phyloP scores from a whole-genome alignment of 352 stramenopile genomes.

The Phytophthora capsici region DNA sequence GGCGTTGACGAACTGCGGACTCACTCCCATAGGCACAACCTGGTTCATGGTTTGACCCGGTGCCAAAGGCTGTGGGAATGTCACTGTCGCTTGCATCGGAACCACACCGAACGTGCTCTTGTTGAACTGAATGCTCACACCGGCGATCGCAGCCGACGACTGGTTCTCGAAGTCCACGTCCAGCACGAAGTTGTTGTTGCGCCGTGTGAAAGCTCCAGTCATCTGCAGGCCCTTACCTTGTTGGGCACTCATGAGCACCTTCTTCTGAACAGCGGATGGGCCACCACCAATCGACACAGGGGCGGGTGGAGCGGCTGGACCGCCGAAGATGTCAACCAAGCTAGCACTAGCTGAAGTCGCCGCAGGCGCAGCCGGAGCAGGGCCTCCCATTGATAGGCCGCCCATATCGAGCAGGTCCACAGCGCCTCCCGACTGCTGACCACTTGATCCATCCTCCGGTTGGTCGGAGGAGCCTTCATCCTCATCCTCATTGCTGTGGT shows the following conservation, averaged over 20 bases:
- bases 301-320: constrained; percentile 41
- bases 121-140: constrained; percentile 97
- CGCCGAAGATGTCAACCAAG: constrained; percentile 89
- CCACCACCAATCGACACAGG: constrained; percentile 26
- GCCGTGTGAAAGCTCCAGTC: constrained; percentile 75
- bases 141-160: constrained; percentile 83
- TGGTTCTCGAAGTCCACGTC: constrained; percentile 91
- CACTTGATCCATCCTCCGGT: constrained; percentile 48
- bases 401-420: constrained; percentile 89
- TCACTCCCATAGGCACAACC: constrained; percentile 80
- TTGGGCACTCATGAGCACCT: constrained; percentile 76
- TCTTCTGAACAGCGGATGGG: constrained; percentile 52
- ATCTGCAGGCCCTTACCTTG: constrained; percentile 93
- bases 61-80: constrained; percentile 66
- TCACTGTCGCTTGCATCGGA: constrained; percentile 92
- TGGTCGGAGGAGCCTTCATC: constrained; percentile 70
- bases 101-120: constrained; percentile 98
- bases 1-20: constrained; percentile 77
- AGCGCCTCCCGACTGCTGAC: constrained; percentile 35
- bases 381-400: constrained; percentile 77
- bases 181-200: constrained; percentile 67
- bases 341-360: constrained; percentile 42
- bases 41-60: constrained; percentile 83
- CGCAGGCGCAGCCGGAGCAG: constrained; percentile 41
- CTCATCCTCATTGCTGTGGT: constrained; percentile 72